Conservation (phyloP, 805 yeast species). For the Naumovozyma castellii region DNA sequence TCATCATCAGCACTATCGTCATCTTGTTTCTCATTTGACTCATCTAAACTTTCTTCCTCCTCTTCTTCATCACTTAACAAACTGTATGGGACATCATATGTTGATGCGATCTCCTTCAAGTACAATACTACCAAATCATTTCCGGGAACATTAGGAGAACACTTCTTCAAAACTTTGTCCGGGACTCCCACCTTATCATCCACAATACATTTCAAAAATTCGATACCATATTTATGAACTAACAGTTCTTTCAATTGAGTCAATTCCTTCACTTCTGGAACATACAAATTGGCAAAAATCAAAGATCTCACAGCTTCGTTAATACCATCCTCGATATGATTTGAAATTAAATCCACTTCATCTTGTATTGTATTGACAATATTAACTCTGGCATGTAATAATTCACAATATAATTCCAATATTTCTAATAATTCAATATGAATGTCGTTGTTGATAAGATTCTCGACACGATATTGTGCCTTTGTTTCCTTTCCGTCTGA, state of each 20-base stretch:
- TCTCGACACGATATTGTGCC: conserved; percentile 76
- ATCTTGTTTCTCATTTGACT: conserved; percentile 19
- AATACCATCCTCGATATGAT: conserved; percentile 36
- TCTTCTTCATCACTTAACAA: conserved; percentile 31
- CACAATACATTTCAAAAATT: conserved; percentile 39
- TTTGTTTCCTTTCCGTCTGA: conserved; percentile 66
- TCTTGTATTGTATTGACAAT: conserved; percentile 40
- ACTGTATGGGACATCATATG: conserved; percentile 68
- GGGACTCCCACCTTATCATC: conserved; percentile 42
- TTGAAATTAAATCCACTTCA: conserved; percentile 25
- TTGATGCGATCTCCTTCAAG: conserved; percentile 68
- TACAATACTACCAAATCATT: conserved; percentile 58
- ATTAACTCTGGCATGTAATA: conserved; percentile 63
- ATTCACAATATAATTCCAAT: conserved; percentile 73
- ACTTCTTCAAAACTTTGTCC: conserved; percentile 52
- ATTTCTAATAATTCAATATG: conserved; percentile 70
- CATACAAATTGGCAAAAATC: conserved; percentile 57
- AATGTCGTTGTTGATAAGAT: conserved; percentile 73
- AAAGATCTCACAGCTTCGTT: conserved; percentile 67
- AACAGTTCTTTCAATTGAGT: conserved; percentile 51
- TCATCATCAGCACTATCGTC: conserved; percentile 25
- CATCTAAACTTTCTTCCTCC: conserved; percentile 20
- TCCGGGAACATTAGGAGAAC: conserved; percentile 59
- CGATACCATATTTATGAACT: conserved; percentile 54
- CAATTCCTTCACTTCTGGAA: conserved; percentile 65